Conservation (phyloP, 108 stramenopile genomes). For the Phaeodactylum tricornutum region DNA sequence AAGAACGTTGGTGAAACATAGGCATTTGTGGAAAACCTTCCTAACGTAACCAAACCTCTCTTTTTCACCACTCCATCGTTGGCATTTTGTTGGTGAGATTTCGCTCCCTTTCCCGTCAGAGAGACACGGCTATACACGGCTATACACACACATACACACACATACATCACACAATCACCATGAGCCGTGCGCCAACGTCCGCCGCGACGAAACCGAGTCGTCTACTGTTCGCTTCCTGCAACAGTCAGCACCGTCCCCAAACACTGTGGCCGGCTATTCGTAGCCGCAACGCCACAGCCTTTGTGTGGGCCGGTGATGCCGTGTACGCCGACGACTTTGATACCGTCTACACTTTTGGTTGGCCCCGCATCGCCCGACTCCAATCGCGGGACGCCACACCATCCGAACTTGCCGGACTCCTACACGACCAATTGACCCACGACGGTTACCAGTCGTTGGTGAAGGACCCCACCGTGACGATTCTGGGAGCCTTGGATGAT, state of each 20-base stretch:
- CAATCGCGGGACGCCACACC: slow-evolving; percentile 30
- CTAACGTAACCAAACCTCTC: too few relatives aligned
- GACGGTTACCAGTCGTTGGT: slow-evolving; percentile 47
- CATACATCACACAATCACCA: too few relatives aligned
- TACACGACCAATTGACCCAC: slow-evolving; percentile 31
- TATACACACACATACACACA: too few relatives aligned
- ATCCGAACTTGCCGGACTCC: slow-evolving; percentile 23
- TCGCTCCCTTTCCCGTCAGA: too few relatives aligned
- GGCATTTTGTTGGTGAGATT: too few relatives aligned
- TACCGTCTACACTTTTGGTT: too few relatives aligned
- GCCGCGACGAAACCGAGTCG: too few relatives aligned
- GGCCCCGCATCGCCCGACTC: slow-evolving; percentile 21
- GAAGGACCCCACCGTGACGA: slow-evolving; percentile 15
- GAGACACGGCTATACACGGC: too few relatives aligned
- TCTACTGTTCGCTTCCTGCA: slow-evolving; percentile 67
- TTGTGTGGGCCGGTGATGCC: slow-evolving; percentile 81
- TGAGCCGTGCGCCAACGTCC: too few relatives aligned
- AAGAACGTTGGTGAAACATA: too few relatives aligned
- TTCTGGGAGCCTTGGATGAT: slow-evolving; percentile 80
- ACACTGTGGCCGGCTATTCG: slow-evolving; percentile 58
- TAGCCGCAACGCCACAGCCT: slow-evolving; percentile 49
- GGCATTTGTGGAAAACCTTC: too few relatives aligned
- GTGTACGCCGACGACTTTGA: slow-evolving; percentile 57
- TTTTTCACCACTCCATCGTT: too few relatives aligned
- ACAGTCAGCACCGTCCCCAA: slow-evolving; percentile 53